phyloP scores from a whole-genome alignment of 495 filamentous ascomycete species.

The Annulohypoxylon maeteangense region DNA sequence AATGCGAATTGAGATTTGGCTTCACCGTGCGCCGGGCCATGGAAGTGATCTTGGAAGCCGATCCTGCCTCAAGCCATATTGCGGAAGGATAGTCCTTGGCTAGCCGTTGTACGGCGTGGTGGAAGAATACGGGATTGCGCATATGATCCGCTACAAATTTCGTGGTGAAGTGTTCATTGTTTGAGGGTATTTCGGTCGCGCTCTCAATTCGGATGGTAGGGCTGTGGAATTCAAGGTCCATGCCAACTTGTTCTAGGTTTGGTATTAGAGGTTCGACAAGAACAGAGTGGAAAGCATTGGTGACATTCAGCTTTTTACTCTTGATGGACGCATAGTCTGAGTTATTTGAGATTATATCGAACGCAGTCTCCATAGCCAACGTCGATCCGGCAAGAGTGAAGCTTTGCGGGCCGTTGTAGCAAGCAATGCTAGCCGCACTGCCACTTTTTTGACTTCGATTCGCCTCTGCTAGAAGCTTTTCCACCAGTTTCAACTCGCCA shows the following conservation, averaged over 20 bases:
- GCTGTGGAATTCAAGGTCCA: slow-evolving; percentile 39
- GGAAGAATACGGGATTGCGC: slow-evolving; percentile 63
- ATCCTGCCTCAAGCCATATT: slow-evolving; percentile 65
- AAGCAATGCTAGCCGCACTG: slow-evolving; percentile 54
- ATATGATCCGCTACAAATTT: slow-evolving; percentile 57
- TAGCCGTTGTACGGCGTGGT: slow-evolving; percentile 59
- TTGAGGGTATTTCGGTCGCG: slow-evolving; percentile 30
- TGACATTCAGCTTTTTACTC: slow-evolving; percentile 53
- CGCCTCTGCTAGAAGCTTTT: slow-evolving; percentile 34
- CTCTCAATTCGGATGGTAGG: slow-evolving; percentile 36
- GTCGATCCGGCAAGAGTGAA: slow-evolving; percentile 57
- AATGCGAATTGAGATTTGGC: slow-evolving; percentile 38
- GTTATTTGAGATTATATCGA: slow-evolving; percentile 15
- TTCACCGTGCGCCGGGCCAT: slow-evolving; percentile 53
- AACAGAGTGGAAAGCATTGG: slow-evolving; percentile 64
- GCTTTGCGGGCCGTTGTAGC: slow-evolving; percentile 59
- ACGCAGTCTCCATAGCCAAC: slow-evolving; percentile 44
- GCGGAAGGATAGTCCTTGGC: slow-evolving; percentile 46
- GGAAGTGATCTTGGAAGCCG: slow-evolving; percentile 57
- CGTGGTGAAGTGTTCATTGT: slow-evolving; percentile 21
- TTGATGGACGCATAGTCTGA: slow-evolving; percentile 35
- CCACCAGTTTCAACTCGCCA: slow-evolving; percentile 40
- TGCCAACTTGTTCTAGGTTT: slow-evolving; percentile 43
- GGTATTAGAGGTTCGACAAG: slow-evolving; percentile 55
- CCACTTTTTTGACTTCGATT: slow-evolving; percentile 10